phyloP scores from a whole-genome alignment of 139 green algal species.

The Picochlorum sp. region DNA sequence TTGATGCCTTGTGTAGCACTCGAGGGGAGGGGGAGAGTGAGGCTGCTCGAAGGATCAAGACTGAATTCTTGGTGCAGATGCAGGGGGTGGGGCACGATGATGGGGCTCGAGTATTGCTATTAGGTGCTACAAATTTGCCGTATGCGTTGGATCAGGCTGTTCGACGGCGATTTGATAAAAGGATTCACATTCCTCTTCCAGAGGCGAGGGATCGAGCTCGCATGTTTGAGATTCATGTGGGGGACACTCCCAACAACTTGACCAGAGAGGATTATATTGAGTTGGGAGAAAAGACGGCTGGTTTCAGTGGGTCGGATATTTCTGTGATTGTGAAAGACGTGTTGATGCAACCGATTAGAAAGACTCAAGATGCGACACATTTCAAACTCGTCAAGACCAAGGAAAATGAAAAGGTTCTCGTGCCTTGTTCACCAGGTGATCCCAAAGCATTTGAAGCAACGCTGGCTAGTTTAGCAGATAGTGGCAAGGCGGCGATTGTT shows the following conservation, averaged over 20 bases:
- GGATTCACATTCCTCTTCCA: slow-evolving; percentile 98
- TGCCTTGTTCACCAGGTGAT: slow-evolving; percentile 74
- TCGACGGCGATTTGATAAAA: slow-evolving; percentile 83
- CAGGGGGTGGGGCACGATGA: slow-evolving; percentile 49
- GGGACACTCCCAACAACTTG: slow-evolving; percentile 83
- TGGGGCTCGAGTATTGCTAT: slow-evolving; percentile 55
- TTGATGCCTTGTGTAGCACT: slow-evolving; percentile 76
- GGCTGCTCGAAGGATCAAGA: slow-evolving; percentile 96
- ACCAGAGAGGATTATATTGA: slow-evolving; percentile 71
- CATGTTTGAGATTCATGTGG: slow-evolving; percentile 97
- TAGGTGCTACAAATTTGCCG: slow-evolving; percentile 95
- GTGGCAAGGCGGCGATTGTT: slow-evolving; percentile 45
- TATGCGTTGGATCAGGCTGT: slow-evolving; percentile 92
- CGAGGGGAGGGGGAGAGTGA: slow-evolving; percentile 90
- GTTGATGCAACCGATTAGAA: slow-evolving; percentile 94
- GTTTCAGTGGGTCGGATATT: slow-evolving; percentile 84
- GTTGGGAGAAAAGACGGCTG: slow-evolving; percentile 72
- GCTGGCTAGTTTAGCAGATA: slow-evolving; percentile 69
- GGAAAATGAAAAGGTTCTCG: slow-evolving; percentile 19
- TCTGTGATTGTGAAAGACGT: slow-evolving; percentile 89
- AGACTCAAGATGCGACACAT: slow-evolving; percentile 85
- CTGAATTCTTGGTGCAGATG: slow-evolving; percentile 97
- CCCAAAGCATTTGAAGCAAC: slow-evolving; percentile 48
- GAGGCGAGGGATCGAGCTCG: slow-evolving; percentile 72
- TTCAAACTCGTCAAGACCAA: slow-evolving; percentile 47